Evolutionary conservation across 257 asterid species (phyloP).

Genomic region (Ballota nigra): DNA sequence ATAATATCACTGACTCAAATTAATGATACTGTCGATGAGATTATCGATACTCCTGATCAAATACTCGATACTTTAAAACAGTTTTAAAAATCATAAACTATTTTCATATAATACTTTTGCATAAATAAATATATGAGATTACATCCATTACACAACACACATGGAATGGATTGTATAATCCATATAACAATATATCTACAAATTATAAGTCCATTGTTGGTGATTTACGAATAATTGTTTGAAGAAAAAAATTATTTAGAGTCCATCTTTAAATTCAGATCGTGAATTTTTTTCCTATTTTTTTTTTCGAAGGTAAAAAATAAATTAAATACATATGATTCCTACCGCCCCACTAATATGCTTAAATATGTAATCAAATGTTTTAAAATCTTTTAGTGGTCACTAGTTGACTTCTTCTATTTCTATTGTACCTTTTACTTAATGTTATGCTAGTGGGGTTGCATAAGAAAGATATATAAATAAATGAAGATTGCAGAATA

Average conservation of each 20-base stretch:
- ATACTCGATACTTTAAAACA: no score
- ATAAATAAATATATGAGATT: no score
- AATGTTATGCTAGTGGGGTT: constrained; percentile 21
- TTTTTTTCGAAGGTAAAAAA: no score
- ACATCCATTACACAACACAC: neutral
- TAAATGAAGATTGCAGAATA: neutral
- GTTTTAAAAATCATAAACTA: no score
- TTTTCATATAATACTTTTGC: no score
- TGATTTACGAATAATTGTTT: neutral
- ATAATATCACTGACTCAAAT: no score
- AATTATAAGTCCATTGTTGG: no score
- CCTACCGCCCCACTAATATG: constrained; percentile 36
- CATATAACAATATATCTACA: neutral
- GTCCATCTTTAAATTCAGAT: neutral
- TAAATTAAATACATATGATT: neutral
- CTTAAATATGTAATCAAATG: neutral
- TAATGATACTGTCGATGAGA: no score
- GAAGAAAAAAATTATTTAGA: neutral
- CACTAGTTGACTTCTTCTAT: constrained; percentile 25
- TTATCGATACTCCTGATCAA: no score
- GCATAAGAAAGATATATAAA: neutral
- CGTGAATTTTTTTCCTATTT: neutral
- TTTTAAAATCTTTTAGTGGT: constrained; percentile 19
- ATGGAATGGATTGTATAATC: neutral
- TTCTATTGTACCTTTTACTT: neutral